Base-by-base conservation (phyloP, 2,329 filamentous ascomycete genomes). In the Neobulgaria alba region DNA sequence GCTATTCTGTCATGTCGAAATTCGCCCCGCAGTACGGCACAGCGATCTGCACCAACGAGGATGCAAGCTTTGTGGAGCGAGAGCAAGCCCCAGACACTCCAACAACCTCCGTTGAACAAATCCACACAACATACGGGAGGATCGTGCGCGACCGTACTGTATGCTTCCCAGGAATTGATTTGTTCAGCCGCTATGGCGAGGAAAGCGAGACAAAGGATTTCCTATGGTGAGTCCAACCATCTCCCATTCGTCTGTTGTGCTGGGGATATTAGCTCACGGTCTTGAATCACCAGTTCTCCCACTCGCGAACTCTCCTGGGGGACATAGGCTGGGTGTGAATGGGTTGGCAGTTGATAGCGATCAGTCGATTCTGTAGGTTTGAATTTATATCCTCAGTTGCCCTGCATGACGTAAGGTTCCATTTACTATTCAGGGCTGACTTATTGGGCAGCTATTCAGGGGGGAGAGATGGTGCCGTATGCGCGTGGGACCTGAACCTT, bases 271-370 rank as follows among this genome's bases (percentile, higher is more conserved):
- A 34, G 45, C 40, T 49, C 15, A 46, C 46, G 46, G 31, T 36
- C 18, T 33, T 45, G 15, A 41, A 34, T 17, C 16, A 14, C 12
- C 57, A 82, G 80, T 86, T 63, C 73, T 86, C 52, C 81, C 82
- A 57, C 76, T 85, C 55, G 77, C 79, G 47, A 80, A 83, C 63
- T 79, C 77, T 43, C 74, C 79, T 14, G 87, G 86, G 52, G 90
- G 90, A 43, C 92, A 98, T 69, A 75, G 89, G 55, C 78, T 96
- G 42, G 92, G 92, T 50, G 87, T 98, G 54, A 95, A 96, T 71
- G 89, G 90, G 48, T 77, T 98, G 46, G 87, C 87, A 38, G 81
- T 95, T 50, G 92, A 96, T 65, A 70, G 73, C 47, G 73, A 82
- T 52, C 85, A 84, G 62, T 85, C 82, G 41, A 88, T 95, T 47